Evolutionary conservation across 257 asterid genomes (phyloP).

Genomic region (Linaria vulgaris): DNA sequence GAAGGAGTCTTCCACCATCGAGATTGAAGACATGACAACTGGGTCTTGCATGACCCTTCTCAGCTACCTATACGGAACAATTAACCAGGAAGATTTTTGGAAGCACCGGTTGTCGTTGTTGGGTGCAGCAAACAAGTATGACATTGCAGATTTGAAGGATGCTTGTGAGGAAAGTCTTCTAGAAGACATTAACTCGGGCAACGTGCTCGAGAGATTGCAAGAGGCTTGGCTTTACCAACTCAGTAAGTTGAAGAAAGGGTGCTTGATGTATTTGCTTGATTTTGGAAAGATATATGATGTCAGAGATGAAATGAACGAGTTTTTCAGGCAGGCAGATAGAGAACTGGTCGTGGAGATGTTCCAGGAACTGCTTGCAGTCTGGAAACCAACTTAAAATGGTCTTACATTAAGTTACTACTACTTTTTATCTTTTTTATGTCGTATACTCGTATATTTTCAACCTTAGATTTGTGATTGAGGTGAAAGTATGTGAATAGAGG

Average conservation of each 20-base stretch:
- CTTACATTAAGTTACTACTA: not conserved
- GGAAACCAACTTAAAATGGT: conserved; percentile 59
- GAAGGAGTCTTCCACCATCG: conserved; percentile 74
- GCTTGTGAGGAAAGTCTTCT: conserved; percentile 87
- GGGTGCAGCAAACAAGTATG: conserved; percentile 90
- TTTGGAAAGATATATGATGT: conserved; percentile 90
- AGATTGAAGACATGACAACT: conserved; percentile 78
- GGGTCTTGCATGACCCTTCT: conserved; percentile 86
- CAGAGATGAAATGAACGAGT: conserved; percentile 65
- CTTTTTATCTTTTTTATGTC: not conserved
- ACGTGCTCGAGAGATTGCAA: conserved; percentile 90
- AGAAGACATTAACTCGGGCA: conserved; percentile 78
- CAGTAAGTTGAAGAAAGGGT: conserved; percentile 73
- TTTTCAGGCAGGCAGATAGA: conserved; percentile 69
- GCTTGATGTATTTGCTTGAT: conserved; percentile 80
- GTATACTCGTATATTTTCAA: not conserved
- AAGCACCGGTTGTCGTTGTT: conserved; percentile 77
- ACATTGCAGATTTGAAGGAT: conserved; percentile 69
- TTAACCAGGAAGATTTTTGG: conserved; percentile 86
- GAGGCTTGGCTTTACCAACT: conserved; percentile 96
- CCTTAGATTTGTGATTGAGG: not conserved
- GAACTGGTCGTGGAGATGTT: conserved; percentile 86
- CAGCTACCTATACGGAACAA: conserved; percentile 75
- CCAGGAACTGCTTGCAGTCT: conserved; percentile 70
- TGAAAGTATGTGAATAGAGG: not conserved